Percentiles rank a stretch among this genome's conserved stretches.
Conservation (phyloP, 2,329 filamentous ascomycete species). For the Aspergillus hortae region DNA sequence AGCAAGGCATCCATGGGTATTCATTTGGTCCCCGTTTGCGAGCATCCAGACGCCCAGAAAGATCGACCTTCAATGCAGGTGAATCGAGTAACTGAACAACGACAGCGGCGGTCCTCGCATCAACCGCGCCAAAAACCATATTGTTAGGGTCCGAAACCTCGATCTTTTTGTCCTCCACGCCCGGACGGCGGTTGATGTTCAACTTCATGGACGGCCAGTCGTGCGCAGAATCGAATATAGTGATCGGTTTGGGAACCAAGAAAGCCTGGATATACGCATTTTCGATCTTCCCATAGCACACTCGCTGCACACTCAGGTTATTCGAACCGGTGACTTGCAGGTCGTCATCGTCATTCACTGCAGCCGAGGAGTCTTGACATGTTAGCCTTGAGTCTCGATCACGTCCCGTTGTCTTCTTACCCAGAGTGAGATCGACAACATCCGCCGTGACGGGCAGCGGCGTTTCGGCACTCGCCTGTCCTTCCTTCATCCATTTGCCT, state of each 20-base stretch:
- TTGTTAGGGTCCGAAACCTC: conserved; percentile 70
- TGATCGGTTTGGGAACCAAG: conserved; percentile 65
- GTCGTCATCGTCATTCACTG: conserved; percentile 33
- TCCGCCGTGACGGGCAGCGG: conserved; percentile 49
- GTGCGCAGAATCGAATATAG: conserved; percentile 50
- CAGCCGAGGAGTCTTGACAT: conserved; percentile 15
- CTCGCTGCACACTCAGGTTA: conserved; percentile 64
- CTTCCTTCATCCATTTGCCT: conserved; percentile 64
- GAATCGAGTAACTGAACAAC: conserved; percentile 72
- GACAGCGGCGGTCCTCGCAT: conserved; percentile 62
- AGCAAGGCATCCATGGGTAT: conserved; percentile 59
- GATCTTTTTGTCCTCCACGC: conserved; percentile 57
- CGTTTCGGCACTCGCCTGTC: conserved; percentile 42
- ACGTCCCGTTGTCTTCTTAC: conserved; percentile 16
- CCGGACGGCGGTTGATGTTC: conserved; percentile 58
- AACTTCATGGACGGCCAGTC: conserved; percentile 74
- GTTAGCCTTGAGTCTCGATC: conserved; percentile 16
- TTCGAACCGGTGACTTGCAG: conserved; percentile 48
- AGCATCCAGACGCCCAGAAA: conserved; percentile 66
- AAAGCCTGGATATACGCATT: conserved; percentile 64
- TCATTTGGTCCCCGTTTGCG: conserved; percentile 64
- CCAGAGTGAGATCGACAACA: conserved; percentile 45
- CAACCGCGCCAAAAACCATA: conserved; percentile 71
- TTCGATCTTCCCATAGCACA: conserved; percentile 78
- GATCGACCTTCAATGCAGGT: conserved; percentile 60